Evolutionary conservation across 1,139 yeast species (phyloP), one percentile per base, ranked within the genome.

Genomic region (Saccharomyces hybrid): DNA sequence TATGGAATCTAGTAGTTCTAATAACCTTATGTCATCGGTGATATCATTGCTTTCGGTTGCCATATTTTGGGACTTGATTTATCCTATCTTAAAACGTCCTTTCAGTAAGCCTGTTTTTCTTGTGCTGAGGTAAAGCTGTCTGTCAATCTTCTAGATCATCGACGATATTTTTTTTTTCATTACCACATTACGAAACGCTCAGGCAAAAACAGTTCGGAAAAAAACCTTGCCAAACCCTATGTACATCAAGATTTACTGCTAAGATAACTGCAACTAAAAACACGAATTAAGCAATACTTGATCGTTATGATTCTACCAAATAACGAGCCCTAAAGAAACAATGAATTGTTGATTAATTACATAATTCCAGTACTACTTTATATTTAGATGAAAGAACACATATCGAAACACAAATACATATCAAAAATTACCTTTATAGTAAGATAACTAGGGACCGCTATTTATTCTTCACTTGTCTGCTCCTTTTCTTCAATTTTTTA

Each of bases 1-100:
- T 20, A 63, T 57, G 4, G 59, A 56, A n/a, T 47, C 51, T 28
- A 61, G 52, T 14, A 62, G 56, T 11, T 57, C 56, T 20, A 38
- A 4, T 16, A 38, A 11, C 28, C 23, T 26, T 44, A n/a, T 20
- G 16, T 28, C 8, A 20, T 23, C 27, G 9, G n/a, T 4, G 11
- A 25, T 14, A 7, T 25, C 11, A 44, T 26, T 25, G 29, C 29
- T 27, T 23, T 13, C 28, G 9, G 29, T 7, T 1, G 29, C 4
- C 28, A 44, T 44, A 2, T 16, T 16, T 16, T 16, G 16, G 16
- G 16, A 16, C 16, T 16, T 16, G 16, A 2, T 16, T 16, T 16
- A 16, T 16, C 2, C 16, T 16, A 1, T 1, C 16, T 16, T 16
- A 16, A 16, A 16, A 16, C 16, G 16, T 1, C 16, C 2, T 16